Percentiles rank a stretch among this genome's conserved stretches.
Conservation (phyloP, 768 basidiomycete species). For the Solioccasus polychromus region DNA sequence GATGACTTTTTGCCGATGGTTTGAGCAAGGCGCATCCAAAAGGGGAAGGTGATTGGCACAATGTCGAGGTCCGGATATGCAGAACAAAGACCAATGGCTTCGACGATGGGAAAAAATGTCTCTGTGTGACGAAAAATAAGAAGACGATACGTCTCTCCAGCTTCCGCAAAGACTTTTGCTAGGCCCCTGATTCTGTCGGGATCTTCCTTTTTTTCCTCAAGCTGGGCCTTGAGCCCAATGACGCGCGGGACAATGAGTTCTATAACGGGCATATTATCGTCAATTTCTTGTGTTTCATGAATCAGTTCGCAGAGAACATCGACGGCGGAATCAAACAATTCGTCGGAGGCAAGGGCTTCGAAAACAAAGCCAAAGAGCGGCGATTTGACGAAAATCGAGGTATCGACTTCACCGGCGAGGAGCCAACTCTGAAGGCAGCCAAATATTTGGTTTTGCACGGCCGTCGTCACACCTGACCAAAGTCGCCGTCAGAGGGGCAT, state of each 20-base stretch:
- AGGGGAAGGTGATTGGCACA: constrained; percentile 95
- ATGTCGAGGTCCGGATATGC: constrained; percentile 93
- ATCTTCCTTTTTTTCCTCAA: constrained; percentile 67
- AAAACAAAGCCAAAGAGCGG: constrained; percentile 83
- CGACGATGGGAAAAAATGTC: constrained; percentile 91
- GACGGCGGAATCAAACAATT: constrained; percentile 91
- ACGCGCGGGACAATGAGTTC: constrained; percentile 86
- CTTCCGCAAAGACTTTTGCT: constrained; percentile 93
- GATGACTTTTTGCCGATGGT: constrained; percentile 74
- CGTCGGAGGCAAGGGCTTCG: constrained; percentile 76
- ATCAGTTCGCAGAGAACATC: constrained; percentile 92
- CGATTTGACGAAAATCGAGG: constrained; percentile 60
- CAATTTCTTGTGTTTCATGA: constrained; percentile 96
- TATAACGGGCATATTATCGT: constrained; percentile 89
- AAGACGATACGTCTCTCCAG: constrained; percentile 92
- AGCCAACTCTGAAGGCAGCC: constrained; percentile 87
- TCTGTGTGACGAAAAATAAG: constrained; percentile 87
- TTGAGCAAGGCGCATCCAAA: constrained; percentile 98
- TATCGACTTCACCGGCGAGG: constrained; percentile 76
- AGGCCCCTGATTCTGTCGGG: constrained; percentile 86
- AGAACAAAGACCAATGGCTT: constrained; percentile 91
- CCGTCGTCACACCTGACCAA: constrained; percentile 75
- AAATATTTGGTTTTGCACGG: constrained; percentile 81
- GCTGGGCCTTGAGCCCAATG: constrained; percentile 63
- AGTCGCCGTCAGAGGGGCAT: not conserved